Conservation (phyloP, 169 alveolate species). For the Prorocentrum cordatum region DNA sequence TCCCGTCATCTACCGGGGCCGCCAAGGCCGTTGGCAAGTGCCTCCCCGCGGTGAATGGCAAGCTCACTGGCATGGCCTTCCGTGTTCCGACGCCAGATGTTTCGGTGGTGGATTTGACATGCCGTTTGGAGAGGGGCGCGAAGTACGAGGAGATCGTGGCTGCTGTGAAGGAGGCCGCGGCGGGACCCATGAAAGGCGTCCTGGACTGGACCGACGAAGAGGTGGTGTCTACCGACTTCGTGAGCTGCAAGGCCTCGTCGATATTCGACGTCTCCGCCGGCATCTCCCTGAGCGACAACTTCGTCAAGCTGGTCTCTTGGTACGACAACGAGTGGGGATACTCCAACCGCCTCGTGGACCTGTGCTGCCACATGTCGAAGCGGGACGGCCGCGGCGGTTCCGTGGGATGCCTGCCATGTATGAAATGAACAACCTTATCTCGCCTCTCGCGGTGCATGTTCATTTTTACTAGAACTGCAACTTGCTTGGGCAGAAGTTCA, state of each 20-base stretch:
- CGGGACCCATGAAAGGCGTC: conserved; percentile 70
- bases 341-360: conserved; percentile 94
- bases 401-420: too few species aligned
- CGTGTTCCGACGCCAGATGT: conserved; percentile 98
- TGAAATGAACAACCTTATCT: too few species aligned
- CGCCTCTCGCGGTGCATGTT: too few species aligned
- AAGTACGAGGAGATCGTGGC: conserved; percentile 89
- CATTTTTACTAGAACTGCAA: too few species aligned
- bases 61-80: conserved; percentile 96
- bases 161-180: conserved; percentile 93
- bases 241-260: conserved; percentile 89
- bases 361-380: conserved; percentile 80
- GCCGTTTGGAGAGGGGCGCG: conserved; percentile 88
- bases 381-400: too few species aligned
- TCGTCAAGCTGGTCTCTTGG: conserved; percentile 97
- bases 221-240: conserved; percentile 95
- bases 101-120: conserved; percentile 97
- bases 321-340: conserved; percentile 98
- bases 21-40: conserved; percentile 96
- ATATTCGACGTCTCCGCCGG: conserved; percentile 99
- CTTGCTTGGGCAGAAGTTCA: too few species aligned
- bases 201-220: conserved; percentile 73
- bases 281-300: conserved; percentile 90
- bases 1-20: conserved; percentile 56
- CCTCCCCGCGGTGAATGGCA: conserved; percentile 94